These are phyloP conservation scores for Aurinia saxatilis DNA, from an alignment of 345 rosid genomes.

Conservation along the genomic window DNA sequence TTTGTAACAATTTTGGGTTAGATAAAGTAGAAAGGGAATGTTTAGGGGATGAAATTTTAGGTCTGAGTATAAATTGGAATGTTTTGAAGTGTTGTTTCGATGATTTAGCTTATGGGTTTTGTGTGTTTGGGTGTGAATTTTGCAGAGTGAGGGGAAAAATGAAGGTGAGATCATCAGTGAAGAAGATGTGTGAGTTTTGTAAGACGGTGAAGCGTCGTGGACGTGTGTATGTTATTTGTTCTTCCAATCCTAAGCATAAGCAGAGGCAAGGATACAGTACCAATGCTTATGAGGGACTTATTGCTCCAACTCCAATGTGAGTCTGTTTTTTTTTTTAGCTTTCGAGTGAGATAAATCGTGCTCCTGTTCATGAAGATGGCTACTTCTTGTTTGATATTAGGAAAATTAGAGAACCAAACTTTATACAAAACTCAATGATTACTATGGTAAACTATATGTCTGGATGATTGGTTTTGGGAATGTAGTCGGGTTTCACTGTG, in stretches of 20 bases:
- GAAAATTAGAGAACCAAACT: too few relatives aligned
- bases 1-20: neutral
- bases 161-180: slow-evolving; percentile 96
- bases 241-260: slow-evolving; percentile 84
- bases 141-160: slow-evolving; percentile 33
- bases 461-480: neutral
- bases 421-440: neutral
- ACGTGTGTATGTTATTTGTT: slow-evolving; percentile 65
- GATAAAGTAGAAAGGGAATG: neutral
- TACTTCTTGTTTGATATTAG: too few relatives aligned
- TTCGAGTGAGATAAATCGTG: neutral
- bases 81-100: neutral
- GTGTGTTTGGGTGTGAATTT: neutral
- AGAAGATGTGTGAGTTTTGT: slow-evolving; percentile 95
- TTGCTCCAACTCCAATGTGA: slow-evolving; percentile 29
- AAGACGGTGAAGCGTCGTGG: slow-evolving; percentile 83
- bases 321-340: slow-evolving; percentile 4
- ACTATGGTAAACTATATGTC: neutral
- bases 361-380: neutral
- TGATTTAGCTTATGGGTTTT: neutral
- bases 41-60: neutral
- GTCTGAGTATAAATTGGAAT: slow-evolving; percentile 1
- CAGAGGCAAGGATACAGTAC: slow-evolving; percentile 71
- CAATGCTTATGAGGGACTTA: slow-evolving; percentile 39
- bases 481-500: neutral